Base-by-base conservation (phyloP, 2,329 filamentous ascomycete species). In the Arachnopeziza araneosa region DNA sequence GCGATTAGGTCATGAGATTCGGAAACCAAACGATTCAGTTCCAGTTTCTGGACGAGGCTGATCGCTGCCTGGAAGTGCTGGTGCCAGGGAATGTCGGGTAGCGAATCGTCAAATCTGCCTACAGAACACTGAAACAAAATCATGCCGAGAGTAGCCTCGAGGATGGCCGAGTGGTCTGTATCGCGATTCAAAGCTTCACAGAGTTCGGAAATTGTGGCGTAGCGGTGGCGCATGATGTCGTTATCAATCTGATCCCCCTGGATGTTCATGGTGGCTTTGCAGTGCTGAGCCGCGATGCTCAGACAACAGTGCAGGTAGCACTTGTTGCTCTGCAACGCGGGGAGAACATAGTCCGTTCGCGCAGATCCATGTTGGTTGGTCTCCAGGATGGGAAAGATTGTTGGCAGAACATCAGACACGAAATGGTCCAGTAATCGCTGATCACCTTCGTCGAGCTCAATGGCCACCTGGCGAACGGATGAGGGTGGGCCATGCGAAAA, bases 41-140 rank as follows among this genome's bases (percentile, higher is more conserved):
- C 87, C 36, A 98, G 86, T 76, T 91, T 93, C 73, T 89, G 85
- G 24, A 96, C 90, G 57, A 98, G 82, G 68, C 87, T 92, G 67
- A 89, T 88, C 22, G 89, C 93, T 2, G 93, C 93, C 74, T 96
- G 89, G 78, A 98, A 97, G 78, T 99, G 95, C 73, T 96, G 90
- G 77, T 93, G 90, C 95, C 95, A 99, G 23, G 93, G 87, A 68
- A 98, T 96, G 72, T 98, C 93, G 19, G 91, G 89, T 24, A 97
- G 84, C 53, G 83, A 83, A 72, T 97, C 91, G 68, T 95, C 89
- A 44, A 89, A 86, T 69, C 90, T 85, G 57, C 93, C 93, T 65
- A 98, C 93, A 24, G 91, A 88, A 77, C 90, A 95, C 73, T 96
- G 91, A 79, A 97, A 96, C 78, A 96, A 95, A 73, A 97, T 96